Base-by-base conservation (phyloP, 495 filamentous ascomycete species). In the Tetracladium setigerum region DNA sequence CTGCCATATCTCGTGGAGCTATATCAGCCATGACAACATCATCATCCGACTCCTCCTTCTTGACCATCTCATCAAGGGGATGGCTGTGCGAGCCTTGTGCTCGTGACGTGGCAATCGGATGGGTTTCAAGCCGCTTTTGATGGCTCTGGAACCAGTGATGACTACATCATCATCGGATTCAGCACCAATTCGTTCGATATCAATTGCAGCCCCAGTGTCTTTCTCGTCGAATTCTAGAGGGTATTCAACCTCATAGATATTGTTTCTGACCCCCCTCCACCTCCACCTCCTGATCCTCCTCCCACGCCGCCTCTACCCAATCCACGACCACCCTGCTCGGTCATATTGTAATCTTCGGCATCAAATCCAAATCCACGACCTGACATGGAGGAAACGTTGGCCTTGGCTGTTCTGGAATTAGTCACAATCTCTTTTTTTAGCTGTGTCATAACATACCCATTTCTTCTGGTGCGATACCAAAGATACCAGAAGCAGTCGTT, bases 51-150 rank as follows among this genome's bases (percentile, higher is more conserved):
- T 46, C 34, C 9, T 45, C 18, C n/a, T 41, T 50, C 7, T 59
- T 53, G 24, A 60, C 54, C 16, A 59, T 45, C 0, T 68, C 64
- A 16, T 75, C 69, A 0, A 72, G 36, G 78, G 74, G 48, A 80
- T 66, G 22, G 70, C 65, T 2, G 73, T 53, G 16, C 71, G 67
- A 1, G 78, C 73, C 50, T 74, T 69, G 54, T 81, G 77, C 50
- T 72, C 67, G 15, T 68, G 61, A 27, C 81, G 64, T 30, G 64
- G 46, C 37, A 83, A 62, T 22, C 78, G 74, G 44, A 83, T 58
- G 1, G 74, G 74, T 13, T 58, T 58, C n/a, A 48, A 55, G 11
- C 55, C 64, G 8, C 38, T 18, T 37, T 57, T 59, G 9, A 27
- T 30, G 11, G n/a, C 31, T 14, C 43, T 22, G 33, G 33, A 45